phyloP scores from a whole-genome alignment of 768 basidiomycete genomes.

The Kwoniella pini region DNA sequence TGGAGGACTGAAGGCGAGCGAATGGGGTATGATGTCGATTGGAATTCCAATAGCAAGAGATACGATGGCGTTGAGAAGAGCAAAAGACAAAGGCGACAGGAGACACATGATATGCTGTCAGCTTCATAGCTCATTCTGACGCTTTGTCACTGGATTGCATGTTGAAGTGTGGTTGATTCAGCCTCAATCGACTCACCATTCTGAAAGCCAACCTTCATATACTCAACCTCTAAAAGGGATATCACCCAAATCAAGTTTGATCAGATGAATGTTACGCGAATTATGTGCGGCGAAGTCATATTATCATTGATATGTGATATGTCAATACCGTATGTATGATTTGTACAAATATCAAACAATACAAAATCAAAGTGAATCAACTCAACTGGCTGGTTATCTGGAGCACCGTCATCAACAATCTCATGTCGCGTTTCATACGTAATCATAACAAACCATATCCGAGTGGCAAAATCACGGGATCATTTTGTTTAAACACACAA shows the following conservation, averaged over 20 bases:
- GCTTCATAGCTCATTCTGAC: background rate
- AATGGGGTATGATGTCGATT: background rate
- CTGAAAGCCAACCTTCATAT: background rate
- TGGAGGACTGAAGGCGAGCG: background rate
- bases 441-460: background rate
- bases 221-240: too few species aligned
- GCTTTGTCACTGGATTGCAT: conserved; percentile 7
- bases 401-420: conserved; percentile 4
- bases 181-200: background rate
- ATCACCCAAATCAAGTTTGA: too few species aligned
- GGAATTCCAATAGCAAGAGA: too few species aligned
- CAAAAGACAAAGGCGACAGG: background rate
- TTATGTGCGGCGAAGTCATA: too few species aligned
- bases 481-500: background rate
- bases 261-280: too few species aligned
- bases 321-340: too few species aligned
- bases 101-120: background rate
- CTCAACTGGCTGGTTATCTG: background rate
- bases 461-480: conserved; percentile 16
- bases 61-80: background rate
- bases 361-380: too few species aligned
- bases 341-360: too few species aligned
- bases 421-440: conserved; percentile 14
- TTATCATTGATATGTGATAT: too few species aligned
- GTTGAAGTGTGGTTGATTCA: conserved; percentile 8